Conservation (phyloP, 768 basidiomycete genomes). For the Amanita rimosa region DNA sequence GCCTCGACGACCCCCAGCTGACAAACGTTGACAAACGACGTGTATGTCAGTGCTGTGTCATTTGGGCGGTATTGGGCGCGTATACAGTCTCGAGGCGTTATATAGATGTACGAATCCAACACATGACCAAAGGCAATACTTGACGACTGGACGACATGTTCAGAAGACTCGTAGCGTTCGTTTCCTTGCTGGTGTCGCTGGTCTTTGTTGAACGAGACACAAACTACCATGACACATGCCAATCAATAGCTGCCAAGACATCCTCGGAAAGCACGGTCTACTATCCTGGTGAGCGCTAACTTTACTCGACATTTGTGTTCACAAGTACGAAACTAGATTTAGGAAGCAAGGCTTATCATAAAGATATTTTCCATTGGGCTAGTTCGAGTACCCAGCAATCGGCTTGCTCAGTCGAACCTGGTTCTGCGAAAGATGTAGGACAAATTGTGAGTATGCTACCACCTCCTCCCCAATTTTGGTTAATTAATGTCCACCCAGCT, state of each 20-base stretch:
- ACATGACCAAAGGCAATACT: too few relatives aligned
- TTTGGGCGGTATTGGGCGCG: too few relatives aligned
- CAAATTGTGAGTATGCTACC: neutral
- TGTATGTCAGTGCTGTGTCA: too few relatives aligned
- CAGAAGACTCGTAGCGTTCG: too few relatives aligned
- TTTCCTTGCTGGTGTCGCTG: too few relatives aligned
- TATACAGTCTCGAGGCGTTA: too few relatives aligned
- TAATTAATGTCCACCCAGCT: neutral
- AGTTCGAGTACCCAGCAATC: slow-evolving; percentile 1
- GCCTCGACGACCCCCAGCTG: too few relatives aligned
- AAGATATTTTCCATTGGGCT: slow-evolving; percentile 1
- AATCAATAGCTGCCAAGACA: neutral
- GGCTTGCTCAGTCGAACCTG: slow-evolving; percentile 4
- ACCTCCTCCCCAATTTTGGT: too few relatives aligned
- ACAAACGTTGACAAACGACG: too few relatives aligned
- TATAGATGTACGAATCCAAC: too few relatives aligned
- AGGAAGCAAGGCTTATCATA: neutral
- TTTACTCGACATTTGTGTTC: neutral
- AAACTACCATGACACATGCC: neutral
- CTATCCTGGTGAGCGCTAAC: neutral
- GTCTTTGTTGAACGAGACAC: neutral
- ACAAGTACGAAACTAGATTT: too few relatives aligned
- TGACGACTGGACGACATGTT: too few relatives aligned
- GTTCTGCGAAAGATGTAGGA: slow-evolving; percentile 2
- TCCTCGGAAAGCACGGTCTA: neutral